phyloP scores from a whole-genome alignment of 441 rosid species.

The Euphorbia schlechtendalii region DNA sequence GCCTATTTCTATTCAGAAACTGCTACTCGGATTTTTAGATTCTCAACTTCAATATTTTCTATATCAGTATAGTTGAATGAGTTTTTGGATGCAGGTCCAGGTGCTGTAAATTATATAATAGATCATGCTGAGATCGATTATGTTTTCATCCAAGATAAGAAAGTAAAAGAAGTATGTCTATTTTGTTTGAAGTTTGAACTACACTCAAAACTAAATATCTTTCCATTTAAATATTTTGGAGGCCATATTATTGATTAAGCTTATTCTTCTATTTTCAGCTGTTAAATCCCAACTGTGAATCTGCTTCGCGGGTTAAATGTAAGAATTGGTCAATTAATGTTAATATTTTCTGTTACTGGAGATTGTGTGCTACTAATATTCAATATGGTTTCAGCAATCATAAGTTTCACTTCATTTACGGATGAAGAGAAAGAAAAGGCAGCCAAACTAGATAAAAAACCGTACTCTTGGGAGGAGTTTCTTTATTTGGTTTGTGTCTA shows the following conservation, averaged over 20 bases:
- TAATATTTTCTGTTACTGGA: constrained; percentile 1
- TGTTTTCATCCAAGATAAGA: constrained; percentile 78
- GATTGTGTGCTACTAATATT: constrained; percentile 18
- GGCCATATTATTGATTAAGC: constrained; percentile 8
- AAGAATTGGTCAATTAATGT: constrained; percentile 15
- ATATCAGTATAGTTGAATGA: background rate
- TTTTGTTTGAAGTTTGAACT: background rate
- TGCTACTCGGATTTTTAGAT: constrained; percentile 1
- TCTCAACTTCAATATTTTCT: constrained; percentile 1
- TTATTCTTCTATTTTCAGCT: constrained; percentile 39
- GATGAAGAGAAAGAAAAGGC: constrained; percentile 52
- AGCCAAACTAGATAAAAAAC: constrained; percentile 37
- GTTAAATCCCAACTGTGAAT: constrained; percentile 43
- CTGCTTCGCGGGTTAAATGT: constrained; percentile 59
- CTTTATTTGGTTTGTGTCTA: constrained; percentile 46
- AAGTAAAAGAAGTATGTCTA: constrained; percentile 55
- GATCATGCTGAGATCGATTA: constrained; percentile 79
- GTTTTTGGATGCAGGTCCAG: constrained; percentile 52
- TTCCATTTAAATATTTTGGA: background rate
- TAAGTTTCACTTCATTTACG: constrained; percentile 59
- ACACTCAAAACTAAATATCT: constrained; percentile 8
- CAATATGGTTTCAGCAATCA: constrained; percentile 48
- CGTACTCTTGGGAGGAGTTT: constrained; percentile 78
- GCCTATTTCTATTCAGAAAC: background rate
- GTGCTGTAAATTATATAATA: constrained; percentile 74